Percentiles rank a stretch among this genome's conserved stretches.
phyloP scores from a whole-genome alignment of 768 basidiomycete species.

The Serendipita vermifera region DNA sequence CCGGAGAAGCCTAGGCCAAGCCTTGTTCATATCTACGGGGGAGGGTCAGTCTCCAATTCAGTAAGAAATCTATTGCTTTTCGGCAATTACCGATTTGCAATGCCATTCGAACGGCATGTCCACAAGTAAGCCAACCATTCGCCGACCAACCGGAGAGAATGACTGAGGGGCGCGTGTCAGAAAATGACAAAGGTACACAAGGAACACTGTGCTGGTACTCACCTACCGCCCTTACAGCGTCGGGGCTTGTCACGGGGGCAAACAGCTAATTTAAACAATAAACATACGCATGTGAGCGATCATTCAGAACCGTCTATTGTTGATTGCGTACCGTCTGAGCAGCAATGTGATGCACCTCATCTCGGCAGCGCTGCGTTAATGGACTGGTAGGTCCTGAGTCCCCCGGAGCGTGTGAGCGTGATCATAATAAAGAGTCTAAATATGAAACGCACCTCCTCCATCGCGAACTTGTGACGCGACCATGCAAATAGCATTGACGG shows the following conservation, averaged over 20 bases:
- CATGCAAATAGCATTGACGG: slow-evolving; percentile 86
- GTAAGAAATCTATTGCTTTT: slow-evolving; percentile 18
- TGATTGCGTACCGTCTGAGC: neutral
- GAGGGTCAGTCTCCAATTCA: neutral
- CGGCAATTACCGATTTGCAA: slow-evolving; percentile 89
- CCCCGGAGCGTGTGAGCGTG: neutral
- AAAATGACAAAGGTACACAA: too few relatives aligned
- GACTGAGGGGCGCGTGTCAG: slow-evolving; percentile 38
- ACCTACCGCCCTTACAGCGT: slow-evolving; percentile 94
- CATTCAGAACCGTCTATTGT: neutral
- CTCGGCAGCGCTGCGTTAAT: slow-evolving; percentile 53
- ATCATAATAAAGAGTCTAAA: slow-evolving; percentile 13
- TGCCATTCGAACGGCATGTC: slow-evolving; percentile 95
- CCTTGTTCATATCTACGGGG: slow-evolving; percentile 66
- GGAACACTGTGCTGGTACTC: slow-evolving; percentile 22
- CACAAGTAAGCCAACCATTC: slow-evolving; percentile 89
- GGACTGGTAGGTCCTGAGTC: slow-evolving; percentile 57
- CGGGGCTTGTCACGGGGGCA: slow-evolving; percentile 66
- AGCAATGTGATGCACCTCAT: slow-evolving; percentile 67
- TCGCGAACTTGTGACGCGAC: slow-evolving; percentile 83
- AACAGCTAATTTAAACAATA: slow-evolving; percentile 81
- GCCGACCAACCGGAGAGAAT: slow-evolving; percentile 90
- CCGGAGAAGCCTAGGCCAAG: slow-evolving; percentile 70
- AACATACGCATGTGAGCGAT: too few relatives aligned
- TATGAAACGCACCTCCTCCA: slow-evolving; percentile 55